phyloP scores from a whole-genome alignment of 1,139 yeast species.

The Geotrichum fermentans region DNA sequence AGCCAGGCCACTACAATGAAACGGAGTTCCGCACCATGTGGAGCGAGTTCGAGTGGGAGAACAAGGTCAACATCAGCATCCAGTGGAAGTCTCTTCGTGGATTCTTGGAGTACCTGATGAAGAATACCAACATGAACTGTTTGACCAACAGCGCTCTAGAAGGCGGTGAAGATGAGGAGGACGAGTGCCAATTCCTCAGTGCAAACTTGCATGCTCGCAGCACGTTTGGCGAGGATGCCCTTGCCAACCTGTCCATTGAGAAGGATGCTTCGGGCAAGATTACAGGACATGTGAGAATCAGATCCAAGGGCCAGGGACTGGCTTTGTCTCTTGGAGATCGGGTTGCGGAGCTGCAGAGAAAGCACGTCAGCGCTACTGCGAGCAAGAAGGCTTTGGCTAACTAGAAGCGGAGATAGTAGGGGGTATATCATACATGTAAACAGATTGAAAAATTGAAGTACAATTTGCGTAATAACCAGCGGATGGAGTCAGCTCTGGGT shows the following conservation, averaged over 20 bases:
- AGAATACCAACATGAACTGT: slow-evolving; percentile 90
- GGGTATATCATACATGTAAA: not conserved
- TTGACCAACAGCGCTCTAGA: slow-evolving; percentile 81
- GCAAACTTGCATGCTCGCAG: slow-evolving; percentile 92
- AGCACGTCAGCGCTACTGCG: slow-evolving; percentile 21
- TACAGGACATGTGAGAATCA: slow-evolving; percentile 90
- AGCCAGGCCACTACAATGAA: slow-evolving; percentile 87
- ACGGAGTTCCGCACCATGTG: slow-evolving; percentile 94
- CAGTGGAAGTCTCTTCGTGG: slow-evolving; percentile 63
- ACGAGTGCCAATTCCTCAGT: slow-evolving; percentile 81
- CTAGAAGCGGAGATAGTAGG: not conserved
- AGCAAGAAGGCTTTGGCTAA: slow-evolving; percentile 16
- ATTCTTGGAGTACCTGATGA: slow-evolving; percentile 70
- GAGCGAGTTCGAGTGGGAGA: slow-evolving; percentile 99
- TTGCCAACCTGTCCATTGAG: slow-evolving; percentile 93
- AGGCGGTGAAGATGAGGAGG: slow-evolving; percentile 35
- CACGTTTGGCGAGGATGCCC: slow-evolving; percentile 95
- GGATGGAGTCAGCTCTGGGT: no score
- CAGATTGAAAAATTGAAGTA: not conserved
- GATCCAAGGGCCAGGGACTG: slow-evolving; percentile 97
- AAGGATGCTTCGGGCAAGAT: slow-evolving; percentile 67
- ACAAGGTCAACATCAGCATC: slow-evolving; percentile 86
- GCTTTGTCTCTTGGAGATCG: slow-evolving; percentile 94
- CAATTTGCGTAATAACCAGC: no score
- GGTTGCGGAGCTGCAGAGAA: slow-evolving; percentile 51